These are phyloP conservation scores for Trametes sanguinea DNA, from an alignment of 768 basidiomycete genomes.

Conservation along the genomic window DNA sequence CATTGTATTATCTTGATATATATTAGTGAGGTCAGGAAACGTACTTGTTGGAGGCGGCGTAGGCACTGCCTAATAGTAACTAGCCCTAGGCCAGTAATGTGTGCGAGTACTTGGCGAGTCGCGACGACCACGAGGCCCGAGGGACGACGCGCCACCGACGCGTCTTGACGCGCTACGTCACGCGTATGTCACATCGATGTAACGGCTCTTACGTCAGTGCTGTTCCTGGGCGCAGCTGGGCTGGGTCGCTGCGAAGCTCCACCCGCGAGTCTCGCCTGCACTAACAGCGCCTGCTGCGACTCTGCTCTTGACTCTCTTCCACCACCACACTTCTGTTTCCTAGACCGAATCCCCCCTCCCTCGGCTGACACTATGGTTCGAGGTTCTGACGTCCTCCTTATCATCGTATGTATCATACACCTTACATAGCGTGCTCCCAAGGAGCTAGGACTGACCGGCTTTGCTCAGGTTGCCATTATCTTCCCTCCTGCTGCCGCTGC, in stretches of 20 bases:
- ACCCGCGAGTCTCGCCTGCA: background rate
- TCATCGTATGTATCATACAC: constrained; percentile 54
- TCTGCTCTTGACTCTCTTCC: background rate
- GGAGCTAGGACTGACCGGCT: background rate
- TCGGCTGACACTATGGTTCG: constrained; percentile 33
- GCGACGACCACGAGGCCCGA: too few relatives aligned
- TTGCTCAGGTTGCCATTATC: constrained; percentile 67
- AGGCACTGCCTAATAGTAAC: too few relatives aligned
- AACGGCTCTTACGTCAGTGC: constrained; percentile 4
- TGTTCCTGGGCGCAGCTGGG: too few relatives aligned
- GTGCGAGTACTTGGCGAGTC: too few relatives aligned
- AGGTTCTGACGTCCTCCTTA: constrained; percentile 76
- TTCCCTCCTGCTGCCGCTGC: constrained; percentile 82
- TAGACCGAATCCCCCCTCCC: background rate
- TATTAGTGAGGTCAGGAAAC: too few relatives aligned
- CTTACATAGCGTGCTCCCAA: background rate
- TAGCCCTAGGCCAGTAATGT: too few relatives aligned
- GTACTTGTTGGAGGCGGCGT: too few relatives aligned
- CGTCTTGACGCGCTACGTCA: constrained; percentile 1
- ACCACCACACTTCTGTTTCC: background rate
- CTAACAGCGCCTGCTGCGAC: background rate
- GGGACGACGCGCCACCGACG: background rate
- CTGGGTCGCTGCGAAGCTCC: background rate
- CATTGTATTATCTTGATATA: too few relatives aligned
- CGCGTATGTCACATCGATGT: constrained; percentile 2